Conservation (phyloP, 768 basidiomycete species). For the Lentinus tigrinus region DNA sequence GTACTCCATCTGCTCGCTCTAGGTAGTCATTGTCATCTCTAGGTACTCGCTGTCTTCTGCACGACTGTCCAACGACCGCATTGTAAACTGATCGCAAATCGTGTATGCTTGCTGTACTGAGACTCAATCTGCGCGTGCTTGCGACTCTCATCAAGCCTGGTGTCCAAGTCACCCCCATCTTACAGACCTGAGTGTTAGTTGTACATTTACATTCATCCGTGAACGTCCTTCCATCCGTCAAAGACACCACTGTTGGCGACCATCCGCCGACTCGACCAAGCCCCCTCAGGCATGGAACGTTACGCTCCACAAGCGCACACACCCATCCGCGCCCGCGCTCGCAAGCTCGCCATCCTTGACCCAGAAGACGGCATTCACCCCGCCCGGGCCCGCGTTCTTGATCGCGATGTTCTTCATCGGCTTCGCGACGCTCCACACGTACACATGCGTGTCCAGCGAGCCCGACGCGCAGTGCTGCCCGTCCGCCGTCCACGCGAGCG, state of each 20-base stretch:
- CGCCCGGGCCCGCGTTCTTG: conserved; percentile 84
- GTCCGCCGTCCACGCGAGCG: conserved; percentile 74
- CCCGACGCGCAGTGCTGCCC: conserved; percentile 81
- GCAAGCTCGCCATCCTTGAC: conserved; percentile 56
- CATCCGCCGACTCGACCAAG: background rate
- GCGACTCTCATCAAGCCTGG: background rate
- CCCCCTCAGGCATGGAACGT: conserved; percentile 34
- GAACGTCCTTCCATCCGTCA: background rate
- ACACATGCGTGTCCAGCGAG: conserved; percentile 91
- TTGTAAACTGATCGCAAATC: conserved; percentile 21
- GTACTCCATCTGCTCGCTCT: conserved; percentile 4
- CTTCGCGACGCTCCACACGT: conserved; percentile 77
- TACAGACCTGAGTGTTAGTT: background rate
- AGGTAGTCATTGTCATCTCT: conserved; percentile 11
- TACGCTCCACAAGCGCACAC: conserved; percentile 72
- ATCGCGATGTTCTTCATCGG: conserved; percentile 76
- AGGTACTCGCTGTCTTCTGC: conserved; percentile 16
- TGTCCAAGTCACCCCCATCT: too few relatives aligned
- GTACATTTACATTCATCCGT: background rate
- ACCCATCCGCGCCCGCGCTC: conserved; percentile 80
- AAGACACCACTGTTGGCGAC: background rate
- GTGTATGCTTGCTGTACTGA: conserved; percentile 17
- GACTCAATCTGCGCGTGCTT: background rate
- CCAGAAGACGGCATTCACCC: conserved; percentile 83
- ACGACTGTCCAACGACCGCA: conserved; percentile 19